Conservation (phyloP, 371 early-diverging fungal species). For the Dichotomocladium elegans region DNA sequence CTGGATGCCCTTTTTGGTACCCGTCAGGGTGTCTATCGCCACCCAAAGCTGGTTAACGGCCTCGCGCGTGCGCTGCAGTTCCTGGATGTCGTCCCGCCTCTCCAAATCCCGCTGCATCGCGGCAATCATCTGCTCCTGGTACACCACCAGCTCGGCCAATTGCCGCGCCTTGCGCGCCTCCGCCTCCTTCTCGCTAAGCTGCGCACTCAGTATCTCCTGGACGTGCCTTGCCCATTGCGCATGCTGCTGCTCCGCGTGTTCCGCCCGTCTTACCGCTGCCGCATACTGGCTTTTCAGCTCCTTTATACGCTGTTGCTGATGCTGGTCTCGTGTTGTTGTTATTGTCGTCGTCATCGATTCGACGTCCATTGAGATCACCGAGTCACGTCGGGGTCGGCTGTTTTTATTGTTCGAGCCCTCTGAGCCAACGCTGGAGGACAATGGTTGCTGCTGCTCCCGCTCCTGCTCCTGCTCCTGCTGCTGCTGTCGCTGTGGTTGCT, state of each 20-base stretch:
- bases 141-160: constrained; percentile 18
- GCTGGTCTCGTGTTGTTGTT: no score
- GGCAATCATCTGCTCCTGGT: constrained; percentile 32
- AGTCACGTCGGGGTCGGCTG: not conserved
- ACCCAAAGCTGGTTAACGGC: constrained; percentile 1
- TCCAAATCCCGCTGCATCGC: no score
- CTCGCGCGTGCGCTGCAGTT: not conserved
- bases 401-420: no score
- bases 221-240: constrained; percentile 12
- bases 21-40: constrained; percentile 3
- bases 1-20: constrained; percentile 9
- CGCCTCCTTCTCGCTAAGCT: constrained; percentile 16
- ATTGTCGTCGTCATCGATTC: not conserved
- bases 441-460: constrained; percentile 1
- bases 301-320: not conserved
- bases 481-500: not conserved
- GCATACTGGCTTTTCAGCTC: not conserved
- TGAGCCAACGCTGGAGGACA: not conserved
- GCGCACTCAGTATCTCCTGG: constrained; percentile 3
- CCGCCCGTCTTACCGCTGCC: not conserved
- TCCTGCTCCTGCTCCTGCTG: not conserved
- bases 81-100: no score
- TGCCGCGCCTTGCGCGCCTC: constrained; percentile 14
- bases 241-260: constrained; percentile 7
- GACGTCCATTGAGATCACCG: not conserved